Conservation (phyloP, 1,284 basidiomycete genomes). For the Heterobasidion occidentale region DNA sequence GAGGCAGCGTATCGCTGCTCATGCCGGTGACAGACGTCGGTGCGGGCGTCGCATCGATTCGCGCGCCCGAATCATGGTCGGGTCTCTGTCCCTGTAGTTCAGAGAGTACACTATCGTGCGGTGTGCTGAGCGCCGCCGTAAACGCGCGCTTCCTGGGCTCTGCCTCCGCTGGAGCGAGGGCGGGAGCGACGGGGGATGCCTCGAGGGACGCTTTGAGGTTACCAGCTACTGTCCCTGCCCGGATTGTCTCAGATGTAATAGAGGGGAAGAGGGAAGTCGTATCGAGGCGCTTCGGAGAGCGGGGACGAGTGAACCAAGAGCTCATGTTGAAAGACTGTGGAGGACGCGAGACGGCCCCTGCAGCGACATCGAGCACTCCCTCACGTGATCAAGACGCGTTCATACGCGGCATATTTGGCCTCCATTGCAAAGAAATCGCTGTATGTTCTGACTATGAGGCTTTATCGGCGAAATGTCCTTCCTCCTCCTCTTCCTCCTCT, state of each 20-base stretch:
- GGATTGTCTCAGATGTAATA: neutral
- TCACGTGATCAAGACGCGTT: too few relatives aligned
- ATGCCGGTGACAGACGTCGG: conserved; percentile 1
- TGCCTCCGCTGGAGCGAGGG: neutral
- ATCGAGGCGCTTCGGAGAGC: neutral
- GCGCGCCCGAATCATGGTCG: conserved; percentile 6
- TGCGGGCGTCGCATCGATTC: conserved; percentile 10
- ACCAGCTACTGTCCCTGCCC: too few relatives aligned
- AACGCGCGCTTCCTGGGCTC: conserved; percentile 9
- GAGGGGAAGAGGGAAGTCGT: neutral
- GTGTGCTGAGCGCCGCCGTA: conserved; percentile 34
- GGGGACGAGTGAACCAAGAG: neutral
- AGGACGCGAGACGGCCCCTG: too few relatives aligned
- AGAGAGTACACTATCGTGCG: conserved; percentile 55
- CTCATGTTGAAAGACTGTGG: too few relatives aligned
- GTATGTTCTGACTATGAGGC: neutral
- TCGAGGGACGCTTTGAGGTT: neutral
- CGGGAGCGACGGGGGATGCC: neutral
- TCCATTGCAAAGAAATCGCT: neutral
- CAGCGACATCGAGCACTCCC: too few relatives aligned
- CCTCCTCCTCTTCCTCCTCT: neutral
- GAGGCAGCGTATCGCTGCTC: conserved; percentile 11
- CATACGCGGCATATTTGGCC: too few relatives aligned
- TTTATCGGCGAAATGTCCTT: neutral
- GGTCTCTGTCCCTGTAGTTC: conserved; percentile 32